Base-by-base conservation (phyloP, 2,329 filamentous ascomycete species). In the Leptodontidium sp. region DNA sequence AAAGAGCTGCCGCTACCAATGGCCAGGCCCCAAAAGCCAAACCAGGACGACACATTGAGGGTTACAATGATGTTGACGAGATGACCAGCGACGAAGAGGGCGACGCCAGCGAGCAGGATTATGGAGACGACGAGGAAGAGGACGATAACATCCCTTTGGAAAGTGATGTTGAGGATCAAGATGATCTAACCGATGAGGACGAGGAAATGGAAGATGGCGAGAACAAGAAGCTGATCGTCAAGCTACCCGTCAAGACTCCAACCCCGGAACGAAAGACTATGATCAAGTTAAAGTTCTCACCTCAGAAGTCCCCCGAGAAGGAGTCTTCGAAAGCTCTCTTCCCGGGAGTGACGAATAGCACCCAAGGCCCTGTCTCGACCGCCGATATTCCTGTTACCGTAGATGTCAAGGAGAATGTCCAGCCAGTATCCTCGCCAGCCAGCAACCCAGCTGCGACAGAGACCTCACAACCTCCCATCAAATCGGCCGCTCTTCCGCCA, bases 101-200 rank as follows among this genome's bases (percentile, higher is more conserved):
- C 53, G 90, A 89, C 7, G 90, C 90, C 64, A 90, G 88, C 69
- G 91, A 93, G 72, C 93, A 89, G 77, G 90, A 93, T 55, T 90
- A 91, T 62, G 92, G 90, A 12, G 92, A 91, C 66, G 92, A 94
- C 68, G 91, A 91, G 67, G 89, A 93, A 66, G 87, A 86, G 32
- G 88, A 90, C 32, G 90, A 90, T 6, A 90, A 92, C 64, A 84
- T 90, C 21, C 86, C 88, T 0, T 84, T 87, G 64, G 87, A 86
- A 55, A 82, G 83, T 3, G 87, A 90, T 45, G 82, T 83, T 9
- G 84, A 87, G 8, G 88, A 90, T 2, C 82, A 83, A 4, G 87
- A 87, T 38, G 84, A 88, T 1, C 83, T 86, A 17, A 73, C 72
- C 12, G 77, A 77, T 38, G 79, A 77, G 24, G 77, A 77, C 35